Evolutionary conservation across 1,284 basidiomycete genomes (phyloP).

Genomic region (Leccinum pallidistipes): DNA sequence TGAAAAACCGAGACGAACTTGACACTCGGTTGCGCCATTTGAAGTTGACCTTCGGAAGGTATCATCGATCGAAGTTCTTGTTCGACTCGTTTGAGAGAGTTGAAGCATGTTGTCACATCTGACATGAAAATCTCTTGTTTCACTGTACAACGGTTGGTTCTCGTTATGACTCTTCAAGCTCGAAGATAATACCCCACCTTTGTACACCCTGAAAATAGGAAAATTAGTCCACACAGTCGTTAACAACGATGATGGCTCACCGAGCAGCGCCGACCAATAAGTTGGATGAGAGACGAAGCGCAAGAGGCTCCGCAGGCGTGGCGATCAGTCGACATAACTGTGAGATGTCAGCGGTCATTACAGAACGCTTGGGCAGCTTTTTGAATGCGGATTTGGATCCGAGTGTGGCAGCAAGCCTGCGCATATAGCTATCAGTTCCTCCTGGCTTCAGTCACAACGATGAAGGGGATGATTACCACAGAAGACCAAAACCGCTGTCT

Average conservation of each 20-base stretch:
- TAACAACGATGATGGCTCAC: conserved; percentile 43
- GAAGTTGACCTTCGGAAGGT: conserved; percentile 48
- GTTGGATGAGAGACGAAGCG: conserved; percentile 81
- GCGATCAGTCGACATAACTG: conserved; percentile 56
- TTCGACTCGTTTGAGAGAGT: conserved; percentile 71
- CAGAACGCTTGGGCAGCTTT: conserved; percentile 76
- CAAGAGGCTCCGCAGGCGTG: conserved; percentile 81
- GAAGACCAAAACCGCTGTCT: conserved; percentile 78
- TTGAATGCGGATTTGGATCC: conserved; percentile 83
- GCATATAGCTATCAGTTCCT: conserved; percentile 16
- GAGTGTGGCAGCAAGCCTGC: conserved; percentile 85
- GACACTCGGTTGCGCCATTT: conserved; percentile 67
- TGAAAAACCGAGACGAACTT: conserved; percentile 43
- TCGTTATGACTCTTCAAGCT: background rate
- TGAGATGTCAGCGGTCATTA: conserved; percentile 77
- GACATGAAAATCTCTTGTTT: conserved; percentile 80
- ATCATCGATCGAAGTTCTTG: conserved; percentile 55
- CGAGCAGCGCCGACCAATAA: conserved; percentile 85
- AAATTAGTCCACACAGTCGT: conserved; percentile 24
- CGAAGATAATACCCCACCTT: conserved; percentile 45
- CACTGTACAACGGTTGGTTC: conserved; percentile 44
- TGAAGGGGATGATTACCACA: conserved; percentile 52
- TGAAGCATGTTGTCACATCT: conserved; percentile 77
- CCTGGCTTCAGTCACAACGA: background rate
- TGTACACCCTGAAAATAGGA: conserved; percentile 58